These are phyloP conservation scores for Parathielavia hyrcaniae DNA, from an alignment of 495 filamentous ascomycete species.

Conservation along the genomic window DNA sequence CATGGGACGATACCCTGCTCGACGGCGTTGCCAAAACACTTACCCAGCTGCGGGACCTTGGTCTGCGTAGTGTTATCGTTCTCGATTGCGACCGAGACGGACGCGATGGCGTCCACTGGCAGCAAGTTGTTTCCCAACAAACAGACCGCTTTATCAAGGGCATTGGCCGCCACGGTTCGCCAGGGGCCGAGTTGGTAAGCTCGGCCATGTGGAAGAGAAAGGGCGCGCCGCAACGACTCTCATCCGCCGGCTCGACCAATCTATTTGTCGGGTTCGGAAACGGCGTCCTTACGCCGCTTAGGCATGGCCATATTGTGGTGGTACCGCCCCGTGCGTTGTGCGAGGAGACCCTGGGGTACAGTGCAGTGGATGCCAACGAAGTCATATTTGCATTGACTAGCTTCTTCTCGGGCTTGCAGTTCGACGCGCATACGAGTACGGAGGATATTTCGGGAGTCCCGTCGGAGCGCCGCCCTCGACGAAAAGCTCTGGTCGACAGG, in stretches of 20 bases:
- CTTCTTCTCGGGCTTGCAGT: conserved; percentile 60
- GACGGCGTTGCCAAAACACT: conserved; percentile 76
- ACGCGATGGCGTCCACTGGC: conserved; percentile 12
- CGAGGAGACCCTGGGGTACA: conserved; percentile 49
- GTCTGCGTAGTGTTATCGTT: conserved; percentile 73
- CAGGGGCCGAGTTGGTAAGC: conserved; percentile 62
- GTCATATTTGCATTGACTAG: conserved; percentile 63
- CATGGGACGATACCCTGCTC: conserved; percentile 58
- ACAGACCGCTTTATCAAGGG: conserved; percentile 67
- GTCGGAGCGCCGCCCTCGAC: conserved; percentile 38
- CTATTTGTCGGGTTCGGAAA: conserved; percentile 44
- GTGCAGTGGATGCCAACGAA: conserved; percentile 56
- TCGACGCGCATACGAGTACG: conserved; percentile 16
- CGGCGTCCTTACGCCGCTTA: conserved; percentile 61
- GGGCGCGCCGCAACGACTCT: conserved; percentile 24
- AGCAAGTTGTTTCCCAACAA: conserved; percentile 54
- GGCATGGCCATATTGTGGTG: conserved; percentile 71
- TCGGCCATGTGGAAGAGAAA: conserved; percentile 46
- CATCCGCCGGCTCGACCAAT: conserved; percentile 23
- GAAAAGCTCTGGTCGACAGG: conserved; percentile 64
- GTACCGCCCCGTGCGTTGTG: conserved; percentile 65
- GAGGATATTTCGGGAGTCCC: conserved; percentile 39
- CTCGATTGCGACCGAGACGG: conserved; percentile 56
- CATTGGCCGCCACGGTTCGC: conserved; percentile 59
- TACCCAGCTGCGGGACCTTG: conserved; percentile 71